Conservation (phyloP, 1,284 basidiomycete species). For the Inonotus obliquus region DNA sequence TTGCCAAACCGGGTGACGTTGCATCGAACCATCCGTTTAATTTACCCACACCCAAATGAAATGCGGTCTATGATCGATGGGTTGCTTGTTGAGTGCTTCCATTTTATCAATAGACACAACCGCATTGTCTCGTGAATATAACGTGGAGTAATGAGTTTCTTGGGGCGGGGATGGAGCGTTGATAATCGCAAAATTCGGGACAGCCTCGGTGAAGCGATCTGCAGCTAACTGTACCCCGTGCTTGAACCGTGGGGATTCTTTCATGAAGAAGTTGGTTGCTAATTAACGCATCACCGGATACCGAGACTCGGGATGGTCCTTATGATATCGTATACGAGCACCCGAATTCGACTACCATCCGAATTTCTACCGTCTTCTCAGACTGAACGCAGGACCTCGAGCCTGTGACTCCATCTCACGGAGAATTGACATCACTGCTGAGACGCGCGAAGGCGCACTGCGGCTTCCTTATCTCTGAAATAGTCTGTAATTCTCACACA, state of each 20-base stretch:
- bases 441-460: not conserved
- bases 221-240: not conserved
- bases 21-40: not conserved
- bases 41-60: no score
- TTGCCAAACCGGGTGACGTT: conserved; percentile 30
- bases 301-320: not conserved
- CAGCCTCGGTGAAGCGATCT: not conserved
- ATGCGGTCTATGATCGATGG: no score
- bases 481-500: not conserved
- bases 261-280: not conserved
- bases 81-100: no score
- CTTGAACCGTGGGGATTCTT: no score
- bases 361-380: not conserved
- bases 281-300: not conserved
- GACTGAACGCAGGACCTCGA: not conserved
- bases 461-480: not conserved
- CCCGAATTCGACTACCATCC: not conserved
- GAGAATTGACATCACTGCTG: not conserved
- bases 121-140: no score
- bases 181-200: not conserved
- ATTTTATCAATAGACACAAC: no score
- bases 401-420: not conserved
- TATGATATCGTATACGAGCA: not conserved
- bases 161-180: not conserved
- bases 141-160: not conserved